Evolutionary conservation across 176 grass and related monocot genomes (phyloP).

Genomic region (Oryza meridionalis): DNA sequence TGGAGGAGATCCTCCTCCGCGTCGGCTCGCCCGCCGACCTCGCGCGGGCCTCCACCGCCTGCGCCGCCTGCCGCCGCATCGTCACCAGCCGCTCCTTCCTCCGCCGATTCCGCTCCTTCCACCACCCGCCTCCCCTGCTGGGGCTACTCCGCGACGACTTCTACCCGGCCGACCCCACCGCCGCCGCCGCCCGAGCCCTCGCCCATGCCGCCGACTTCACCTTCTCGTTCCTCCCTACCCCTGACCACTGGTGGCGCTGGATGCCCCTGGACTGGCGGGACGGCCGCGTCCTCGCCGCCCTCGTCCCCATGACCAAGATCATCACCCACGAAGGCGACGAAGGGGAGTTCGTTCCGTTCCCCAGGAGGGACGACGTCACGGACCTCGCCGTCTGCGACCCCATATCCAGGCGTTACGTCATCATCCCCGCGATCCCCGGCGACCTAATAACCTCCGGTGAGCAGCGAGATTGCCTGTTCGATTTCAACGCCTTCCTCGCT

Average conservation of each 20-base stretch:
- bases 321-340: no score
- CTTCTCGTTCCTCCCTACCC: conserved; percentile 20
- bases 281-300: background rate
- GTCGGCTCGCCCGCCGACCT: background rate
- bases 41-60: background rate
- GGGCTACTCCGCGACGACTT: background rate
- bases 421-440: background rate
- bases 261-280: background rate
- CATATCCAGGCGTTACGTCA: background rate
- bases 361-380: background rate
- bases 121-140: background rate
- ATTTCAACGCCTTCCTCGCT: conserved; percentile 35
- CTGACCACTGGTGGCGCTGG: background rate
- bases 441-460: background rate
- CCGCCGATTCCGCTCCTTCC: background rate
- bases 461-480: background rate
- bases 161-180: background rate
- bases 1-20: conserved; percentile 15
- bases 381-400: background rate
- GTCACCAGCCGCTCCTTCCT: background rate
- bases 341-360: no score
- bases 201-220: background rate
- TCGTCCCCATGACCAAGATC: no score
- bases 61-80: background rate
- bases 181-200: background rate